Conservation (phyloP, 345 rosid species). For the Eucalyptus virginea region DNA sequence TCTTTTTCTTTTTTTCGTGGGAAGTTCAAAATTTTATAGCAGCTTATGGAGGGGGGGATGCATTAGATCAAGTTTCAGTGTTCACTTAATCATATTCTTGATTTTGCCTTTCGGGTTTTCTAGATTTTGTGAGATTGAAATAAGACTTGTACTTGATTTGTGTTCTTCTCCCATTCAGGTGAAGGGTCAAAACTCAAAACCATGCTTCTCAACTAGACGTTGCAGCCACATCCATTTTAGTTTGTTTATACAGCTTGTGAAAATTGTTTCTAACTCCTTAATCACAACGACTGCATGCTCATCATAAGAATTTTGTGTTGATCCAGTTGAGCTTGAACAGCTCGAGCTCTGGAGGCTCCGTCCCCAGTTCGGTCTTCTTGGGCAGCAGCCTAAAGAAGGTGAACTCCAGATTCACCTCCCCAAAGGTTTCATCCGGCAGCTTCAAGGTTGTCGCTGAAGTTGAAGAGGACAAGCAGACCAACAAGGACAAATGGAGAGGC, state of each 20-base stretch:
- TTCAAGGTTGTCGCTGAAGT: slow-evolving; percentile 3
- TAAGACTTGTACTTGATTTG: background rate
- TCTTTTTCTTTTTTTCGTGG: background rate
- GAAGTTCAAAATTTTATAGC: background rate
- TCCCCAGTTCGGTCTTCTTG: slow-evolving; percentile 1
- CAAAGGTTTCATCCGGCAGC: background rate
- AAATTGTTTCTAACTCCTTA: background rate
- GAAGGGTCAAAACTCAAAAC: background rate
- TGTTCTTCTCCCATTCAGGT: background rate
- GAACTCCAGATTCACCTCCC: background rate
- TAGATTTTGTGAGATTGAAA: background rate
- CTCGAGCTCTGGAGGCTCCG: background rate
- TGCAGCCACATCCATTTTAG: background rate
- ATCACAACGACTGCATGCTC: background rate
- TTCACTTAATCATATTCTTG: background rate
- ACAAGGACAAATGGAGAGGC: slow-evolving; percentile 3
- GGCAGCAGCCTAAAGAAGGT: slow-evolving; percentile 6
- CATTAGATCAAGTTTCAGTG: background rate
- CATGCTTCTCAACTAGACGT: background rate
- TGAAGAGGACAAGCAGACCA: slow-evolving; percentile 1
- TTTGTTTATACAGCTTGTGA: background rate
- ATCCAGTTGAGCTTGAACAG: slow-evolving; percentile 10
- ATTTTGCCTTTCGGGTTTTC: background rate
- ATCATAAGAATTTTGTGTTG: background rate
- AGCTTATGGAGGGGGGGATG: background rate